Base-by-base conservation (phyloP, 257 asterid genomes). In the Salvia hispanica region DNA sequence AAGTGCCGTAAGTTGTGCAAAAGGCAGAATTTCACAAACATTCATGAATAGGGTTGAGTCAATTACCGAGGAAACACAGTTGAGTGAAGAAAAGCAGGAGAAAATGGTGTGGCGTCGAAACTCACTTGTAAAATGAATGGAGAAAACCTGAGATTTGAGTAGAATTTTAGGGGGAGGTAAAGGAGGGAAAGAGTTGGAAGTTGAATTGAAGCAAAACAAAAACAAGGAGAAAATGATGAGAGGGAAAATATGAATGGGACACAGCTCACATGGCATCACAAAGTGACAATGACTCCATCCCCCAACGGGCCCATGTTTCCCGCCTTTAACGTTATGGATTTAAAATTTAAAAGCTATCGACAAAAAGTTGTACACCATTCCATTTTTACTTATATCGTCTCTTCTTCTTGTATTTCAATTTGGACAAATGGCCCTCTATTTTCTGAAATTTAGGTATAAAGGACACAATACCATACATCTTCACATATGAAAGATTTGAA, bases 261-360 rank as follows among this genome's bases (percentile, higher is more conserved):
- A 58, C 76, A n/a, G 73, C 78, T 25, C 72, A 71, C 37, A 69
- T 54, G 82, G 31, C 2, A 25, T 25, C 31, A 78, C 58, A 67
- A 37, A 25, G 1, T 60, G 73, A 75, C 71, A 56, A 46, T 31
- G 59, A 16, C 11, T 40, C 45, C 45, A 40, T 40, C 45, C 2
- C 10, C 2, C 10, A 7, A 21, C 42, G 67, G 78, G 82, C 71
- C 70, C 73, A 71, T 67, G 77, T 69, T 80, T 83, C 93, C 96
- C 87, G 86, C 90, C 80, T 68, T 33, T 47, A 69, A 55, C 34
- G 64, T 81, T 81, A 37, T 39, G 46, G 8, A 31, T 54, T 69
- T 52, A 6, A 65, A 51, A 40, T 54, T 66, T 39, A 10, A 18
- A 43, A 25, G 3, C 21, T 43, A 4, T 3, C 15, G 51, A 60